Percentiles rank a stretch among this genome's conserved stretches.
phyloP scores from a whole-genome alignment of 2,329 filamentous ascomycete species.

The Fusarium sterilihyphosum region DNA sequence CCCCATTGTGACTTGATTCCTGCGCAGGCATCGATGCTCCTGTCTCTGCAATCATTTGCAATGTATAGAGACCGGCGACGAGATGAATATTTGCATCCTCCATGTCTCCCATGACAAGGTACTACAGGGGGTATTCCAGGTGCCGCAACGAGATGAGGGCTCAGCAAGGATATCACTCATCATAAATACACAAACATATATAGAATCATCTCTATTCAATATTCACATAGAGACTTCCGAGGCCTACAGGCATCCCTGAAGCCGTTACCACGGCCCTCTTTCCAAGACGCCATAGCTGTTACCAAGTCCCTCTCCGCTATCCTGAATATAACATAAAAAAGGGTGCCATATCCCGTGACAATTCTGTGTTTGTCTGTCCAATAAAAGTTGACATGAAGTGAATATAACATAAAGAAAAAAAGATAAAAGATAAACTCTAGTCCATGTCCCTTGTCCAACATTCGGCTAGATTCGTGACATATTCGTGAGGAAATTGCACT shows the following conservation, averaged over 20 bases:
- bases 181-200: neutral
- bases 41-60: neutral
- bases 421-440: conserved; percentile 21
- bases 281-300: conserved; percentile 46
- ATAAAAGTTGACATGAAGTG: conserved; percentile 40
- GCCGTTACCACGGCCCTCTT: conserved; percentile 41
- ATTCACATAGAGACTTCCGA: conserved; percentile 38
- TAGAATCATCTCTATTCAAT: conserved; percentile 44
- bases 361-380: conserved; percentile 36
- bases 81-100: neutral
- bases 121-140: neutral
- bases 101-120: neutral
- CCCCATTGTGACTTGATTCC: neutral
- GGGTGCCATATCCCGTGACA: conserved; percentile 38
- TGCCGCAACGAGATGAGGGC: neutral
- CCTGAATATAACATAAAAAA: conserved; percentile 36
- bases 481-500: conserved; percentile 23
- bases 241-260: conserved; percentile 44
- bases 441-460: conserved; percentile 15
- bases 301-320: conserved; percentile 37
- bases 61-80: neutral
- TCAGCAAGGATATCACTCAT: neutral
- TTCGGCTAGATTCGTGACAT: conserved; percentile 36
- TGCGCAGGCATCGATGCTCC: neutral
- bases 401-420: conserved; percentile 25